phyloP scores from a whole-genome alignment of 176 grass and related monocot species.

The Oryza punctata region DNA sequence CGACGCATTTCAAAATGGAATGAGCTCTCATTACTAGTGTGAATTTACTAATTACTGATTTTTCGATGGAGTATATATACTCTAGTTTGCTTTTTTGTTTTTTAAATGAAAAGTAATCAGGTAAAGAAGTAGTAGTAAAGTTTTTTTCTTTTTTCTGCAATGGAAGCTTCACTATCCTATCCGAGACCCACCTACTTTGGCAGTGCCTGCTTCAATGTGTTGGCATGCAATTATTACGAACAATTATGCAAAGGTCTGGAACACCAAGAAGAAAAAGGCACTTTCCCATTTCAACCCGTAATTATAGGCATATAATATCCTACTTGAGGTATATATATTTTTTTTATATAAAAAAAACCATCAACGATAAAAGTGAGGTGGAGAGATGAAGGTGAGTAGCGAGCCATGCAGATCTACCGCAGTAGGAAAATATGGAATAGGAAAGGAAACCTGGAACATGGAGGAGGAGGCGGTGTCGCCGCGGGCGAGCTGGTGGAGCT shows the following conservation, averaged over 20 bases:
- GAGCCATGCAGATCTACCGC: neutral
- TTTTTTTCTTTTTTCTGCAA: too few relatives aligned
- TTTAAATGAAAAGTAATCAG: neutral
- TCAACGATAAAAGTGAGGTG: neutral
- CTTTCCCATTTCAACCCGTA: neutral
- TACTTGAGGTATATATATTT: neutral
- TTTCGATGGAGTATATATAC: too few relatives aligned
- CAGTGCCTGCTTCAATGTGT: neutral
- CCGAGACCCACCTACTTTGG: neutral
- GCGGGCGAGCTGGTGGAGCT: conserved; percentile 83
- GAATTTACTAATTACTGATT: too few relatives aligned
- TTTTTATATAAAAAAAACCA: neutral
- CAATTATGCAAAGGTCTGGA: neutral
- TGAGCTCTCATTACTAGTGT: too few relatives aligned
- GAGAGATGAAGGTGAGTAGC: neutral
- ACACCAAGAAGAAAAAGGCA: neutral
- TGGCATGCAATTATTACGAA: conserved; percentile 6
- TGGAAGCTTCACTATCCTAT: conserved; percentile 25
- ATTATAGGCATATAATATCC: neutral
- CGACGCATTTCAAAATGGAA: neutral
- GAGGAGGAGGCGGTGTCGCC: conserved; percentile 68
- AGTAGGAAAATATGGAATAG: neutral
- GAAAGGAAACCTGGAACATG: conserved; percentile 52
- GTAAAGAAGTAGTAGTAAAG: too few relatives aligned
- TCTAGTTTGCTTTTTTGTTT: neutral